Base-by-base conservation (phyloP, 2,329 filamentous ascomycete species). In the Chaetothyriales sp. region DNA sequence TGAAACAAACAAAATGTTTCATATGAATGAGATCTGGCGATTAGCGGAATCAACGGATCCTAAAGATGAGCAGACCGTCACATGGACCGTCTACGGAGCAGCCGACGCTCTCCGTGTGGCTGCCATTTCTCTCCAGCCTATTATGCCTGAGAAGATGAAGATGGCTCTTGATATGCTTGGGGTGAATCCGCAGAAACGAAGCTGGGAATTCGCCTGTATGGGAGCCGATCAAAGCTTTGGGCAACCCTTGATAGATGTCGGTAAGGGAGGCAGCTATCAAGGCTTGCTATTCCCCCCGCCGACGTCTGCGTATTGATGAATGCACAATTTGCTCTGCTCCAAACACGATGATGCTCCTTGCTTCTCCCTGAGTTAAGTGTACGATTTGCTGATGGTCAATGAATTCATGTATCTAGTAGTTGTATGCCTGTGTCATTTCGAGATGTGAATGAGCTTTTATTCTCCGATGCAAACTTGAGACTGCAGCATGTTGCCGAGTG, bases 61-160 rank as follows among this genome's bases (percentile, higher is more conserved):
- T 15, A 61, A 65, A 2, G 67, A 67, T 33, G 67, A 65, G 1
- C 63, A 51, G 45, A 66, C 74, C 2, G 69, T 82, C 15, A 70
- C 82, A 57, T 72, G 74, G 59, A 75, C 77, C 40, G 73, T 98
- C 25, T 95, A 80, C 65, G 74, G 84, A 44, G 73, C 76, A 44
- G 78, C 82, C 7, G 92, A 98, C 68, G 78, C 84, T 4, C 66
- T 95, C 46, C 83, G 92, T 40, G 79, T 95, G 20, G 73, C 76
- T 0, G 87, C 83, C 13, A 95, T 98, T 60, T 72, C 97, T 46
- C 71, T 98, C 45, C 89, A 95, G 66, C 89, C 92, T 1, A 86
- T 89, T 63, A 94, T 98, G 77, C 92, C 92, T 0, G 74, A 71
- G 43, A 94, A 94, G 67, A 78, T 87, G 46, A 68, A 69, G 9